Percentiles rank a stretch among this genome's conserved stretches.
These are phyloP conservation scores for Candida nemodendra DNA, from an alignment of 805 yeast genomes.

Conservation along the genomic window DNA sequence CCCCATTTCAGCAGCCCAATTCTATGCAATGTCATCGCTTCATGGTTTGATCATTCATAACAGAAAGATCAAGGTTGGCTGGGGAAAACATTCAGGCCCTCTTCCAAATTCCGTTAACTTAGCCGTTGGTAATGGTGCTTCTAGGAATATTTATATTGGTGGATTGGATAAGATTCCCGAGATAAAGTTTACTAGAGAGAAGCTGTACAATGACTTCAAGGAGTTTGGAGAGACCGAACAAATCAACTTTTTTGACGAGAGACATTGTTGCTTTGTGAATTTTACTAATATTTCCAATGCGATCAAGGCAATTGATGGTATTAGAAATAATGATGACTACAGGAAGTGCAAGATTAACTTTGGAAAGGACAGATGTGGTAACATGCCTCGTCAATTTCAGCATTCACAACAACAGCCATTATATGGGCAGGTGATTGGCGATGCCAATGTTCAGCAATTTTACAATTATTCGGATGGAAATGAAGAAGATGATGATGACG, in stretches of 20 bases:
- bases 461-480: conserved; percentile 22
- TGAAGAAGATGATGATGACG: conserved; percentile 11
- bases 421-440: conserved; percentile 18
- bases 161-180: conserved; percentile 34
- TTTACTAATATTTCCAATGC: conserved; percentile 91
- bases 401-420: conserved; percentile 7
- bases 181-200: conserved; percentile 34
- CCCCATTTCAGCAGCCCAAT: conserved; percentile 97
- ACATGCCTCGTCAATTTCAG: conserved; percentile 75
- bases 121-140: conserved; percentile 92
- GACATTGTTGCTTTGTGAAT: conserved; percentile 87
- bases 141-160: conserved; percentile 90
- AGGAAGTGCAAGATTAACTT: conserved; percentile 77
- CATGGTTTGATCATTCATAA: conserved; percentile 87
- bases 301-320: conserved; percentile 87
- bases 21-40: conserved; percentile 88
- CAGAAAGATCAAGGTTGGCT: conserved; percentile 86
- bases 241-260: conserved; percentile 79
- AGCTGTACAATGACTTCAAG: conserved; percentile 69
- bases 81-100: conserved; percentile 98
- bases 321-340: conserved; percentile 71
- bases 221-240: conserved; percentile 95
- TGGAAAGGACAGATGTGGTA: conserved; percentile 95
- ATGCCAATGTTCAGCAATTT: conserved; percentile 20
- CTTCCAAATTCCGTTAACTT: conserved; percentile 79